Percentiles rank a stretch among this genome's conserved stretches.
Conservation (phyloP, 2,329 filamentous ascomycete species). For the Talaromyces marneffei region DNA sequence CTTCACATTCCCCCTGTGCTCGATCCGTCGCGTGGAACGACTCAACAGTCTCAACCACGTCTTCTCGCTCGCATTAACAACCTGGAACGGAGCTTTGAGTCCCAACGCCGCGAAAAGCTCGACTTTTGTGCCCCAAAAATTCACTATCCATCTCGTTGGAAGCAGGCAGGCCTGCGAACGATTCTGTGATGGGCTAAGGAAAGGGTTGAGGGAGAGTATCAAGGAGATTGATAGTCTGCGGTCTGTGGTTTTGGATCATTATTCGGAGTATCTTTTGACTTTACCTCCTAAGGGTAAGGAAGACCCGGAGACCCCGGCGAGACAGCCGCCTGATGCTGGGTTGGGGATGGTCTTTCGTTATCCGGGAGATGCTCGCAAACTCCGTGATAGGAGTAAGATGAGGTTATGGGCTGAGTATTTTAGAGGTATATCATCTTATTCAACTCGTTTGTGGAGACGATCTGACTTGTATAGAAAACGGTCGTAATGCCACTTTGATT, state of each 20-base stretch:
- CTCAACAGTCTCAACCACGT: conserved; percentile 85
- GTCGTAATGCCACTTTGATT: conserved; percentile 83
- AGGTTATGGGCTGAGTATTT: conserved; percentile 95
- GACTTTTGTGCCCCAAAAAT: conserved; percentile 67
- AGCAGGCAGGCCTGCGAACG: conserved; percentile 84
- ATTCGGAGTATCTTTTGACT: conserved; percentile 74
- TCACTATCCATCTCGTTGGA: conserved; percentile 86
- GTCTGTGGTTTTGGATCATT: conserved; percentile 73
- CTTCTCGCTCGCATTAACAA: conserved; percentile 91
- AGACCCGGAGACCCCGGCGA: conserved; percentile 38
- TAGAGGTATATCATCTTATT: conserved; percentile 41
- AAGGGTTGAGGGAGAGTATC: conserved; percentile 77
- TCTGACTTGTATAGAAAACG: conserved; percentile 61
- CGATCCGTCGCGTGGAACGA: conserved; percentile 84
- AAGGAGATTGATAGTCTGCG: conserved; percentile 82
- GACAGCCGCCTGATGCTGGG: conserved; percentile 77
- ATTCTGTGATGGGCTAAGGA: conserved; percentile 94
- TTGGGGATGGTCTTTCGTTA: conserved; percentile 90
- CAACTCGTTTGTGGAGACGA: neutral
- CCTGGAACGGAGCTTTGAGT: conserved; percentile 70
- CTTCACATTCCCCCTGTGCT: conserved; percentile 88
- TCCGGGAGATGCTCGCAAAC: conserved; percentile 87
- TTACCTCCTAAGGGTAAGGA: conserved; percentile 48
- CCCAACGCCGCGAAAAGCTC: conserved; percentile 48
- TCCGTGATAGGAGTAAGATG: conserved; percentile 95